Conservation (phyloP, 805 yeast species). For the Lipomyces lipofer region DNA sequence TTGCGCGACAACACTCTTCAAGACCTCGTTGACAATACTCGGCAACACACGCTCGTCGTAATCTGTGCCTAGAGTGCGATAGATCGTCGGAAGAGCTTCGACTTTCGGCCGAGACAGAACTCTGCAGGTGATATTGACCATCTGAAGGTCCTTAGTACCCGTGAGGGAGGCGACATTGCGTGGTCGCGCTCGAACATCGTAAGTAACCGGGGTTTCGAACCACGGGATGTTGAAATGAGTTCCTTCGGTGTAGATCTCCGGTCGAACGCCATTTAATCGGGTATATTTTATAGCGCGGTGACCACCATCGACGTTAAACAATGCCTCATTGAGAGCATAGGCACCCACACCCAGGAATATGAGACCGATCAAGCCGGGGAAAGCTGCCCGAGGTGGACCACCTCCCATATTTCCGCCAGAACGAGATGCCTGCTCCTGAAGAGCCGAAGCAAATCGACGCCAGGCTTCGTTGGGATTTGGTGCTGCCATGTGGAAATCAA, state of each 20-base stretch:
- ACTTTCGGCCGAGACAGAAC: constrained; percentile 89
- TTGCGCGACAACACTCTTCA: constrained; percentile 96
- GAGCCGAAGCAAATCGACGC: constrained; percentile 22
- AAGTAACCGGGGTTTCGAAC: constrained; percentile 88
- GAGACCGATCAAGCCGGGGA: constrained; percentile 58
- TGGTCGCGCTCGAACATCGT: constrained; percentile 96
- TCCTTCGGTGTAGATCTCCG: constrained; percentile 85
- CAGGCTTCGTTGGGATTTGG: constrained; percentile 27
- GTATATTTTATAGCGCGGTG: constrained; percentile 95
- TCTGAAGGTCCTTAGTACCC: constrained; percentile 97
- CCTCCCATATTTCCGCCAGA: constrained; percentile 15
- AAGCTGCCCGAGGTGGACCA: constrained; percentile 14
- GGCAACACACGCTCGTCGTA: constrained; percentile 97
- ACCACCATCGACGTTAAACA: constrained; percentile 96
- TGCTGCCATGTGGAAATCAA: too few species aligned
- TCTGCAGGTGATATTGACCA: constrained; percentile 99
- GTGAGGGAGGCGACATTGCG: constrained; percentile 93
- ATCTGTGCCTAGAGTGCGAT: constrained; percentile 88
- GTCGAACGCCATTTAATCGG: constrained; percentile 79
- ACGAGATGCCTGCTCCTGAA: constrained; percentile 24
- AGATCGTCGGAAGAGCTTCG: constrained; percentile 74
- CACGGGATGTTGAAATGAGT: constrained; percentile 94
- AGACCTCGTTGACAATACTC: constrained; percentile 95
- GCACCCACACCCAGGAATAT: constrained; percentile 60
- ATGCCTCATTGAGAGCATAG: constrained; percentile 53